Evolutionary conservation across 257 asterid genomes (phyloP), one percentile per base, ranked within the genome.

Genomic region (Agastache rugosa): DNA sequence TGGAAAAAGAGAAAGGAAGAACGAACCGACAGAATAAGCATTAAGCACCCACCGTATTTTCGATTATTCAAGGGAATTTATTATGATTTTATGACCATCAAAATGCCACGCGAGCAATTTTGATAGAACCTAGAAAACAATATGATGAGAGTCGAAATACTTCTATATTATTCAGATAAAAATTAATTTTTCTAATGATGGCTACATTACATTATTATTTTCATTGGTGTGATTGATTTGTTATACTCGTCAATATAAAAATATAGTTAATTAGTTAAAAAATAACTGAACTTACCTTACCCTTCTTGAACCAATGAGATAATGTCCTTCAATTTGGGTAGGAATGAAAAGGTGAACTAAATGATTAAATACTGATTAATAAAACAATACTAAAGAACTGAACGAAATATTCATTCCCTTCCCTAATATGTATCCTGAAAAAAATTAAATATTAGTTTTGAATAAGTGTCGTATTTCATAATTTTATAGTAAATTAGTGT

Each of bases 61-160:
- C 25, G 42, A 47, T 64, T 55, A n/a, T 15, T 75, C 4, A 51
- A 29, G 23, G 70, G 29, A 48, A 9, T 42, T 31, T 5, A 44
- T 35, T 47, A 47, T 37, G 23, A 19, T n/a, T 16, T 65, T 58
- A 27, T 56, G 71, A 59, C 75, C 55, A 48, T 8, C 23, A 48
- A n/a, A 48, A 48, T 48, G 20, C 55, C 61, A 22, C 47, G 63
- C 51, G 12, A 53, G 63, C 54, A 37, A 37, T 73, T 73, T 61
- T 73, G 29, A 25, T 42, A 37, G 1, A 53, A 50, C 48, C 53
- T 6, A 9, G 39, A 68, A 41, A 62, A 62, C 62, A 42, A 74
- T n/a, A 17, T 65, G 17, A 64, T 54, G 10, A 53, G 16, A 17
- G 22, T 63, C 19, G 23, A 59, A 29, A 27, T 59, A 59, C 0